These are phyloP conservation scores for Dentiscutata heterogama DNA, from an alignment of 371 early-diverging fungal genomes.

Conservation along the genomic window DNA sequence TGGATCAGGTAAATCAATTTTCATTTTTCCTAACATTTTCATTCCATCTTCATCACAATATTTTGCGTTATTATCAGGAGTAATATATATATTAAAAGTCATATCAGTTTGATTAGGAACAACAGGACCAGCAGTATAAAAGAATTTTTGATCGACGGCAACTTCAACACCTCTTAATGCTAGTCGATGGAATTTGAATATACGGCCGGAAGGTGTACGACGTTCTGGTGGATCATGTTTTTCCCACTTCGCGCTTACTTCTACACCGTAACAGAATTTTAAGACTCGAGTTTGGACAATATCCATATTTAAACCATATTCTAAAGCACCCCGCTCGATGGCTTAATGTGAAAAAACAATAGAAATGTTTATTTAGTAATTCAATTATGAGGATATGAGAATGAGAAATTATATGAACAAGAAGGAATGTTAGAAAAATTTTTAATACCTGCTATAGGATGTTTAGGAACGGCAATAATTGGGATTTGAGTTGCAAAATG, in stretches of 20 bases:
- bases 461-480: slow-evolving; percentile 52
- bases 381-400: too few relatives aligned
- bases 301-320: slow-evolving; percentile 45
- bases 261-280: slow-evolving; percentile 43
- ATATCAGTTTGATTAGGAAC: slow-evolving; percentile 43
- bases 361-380: neutral
- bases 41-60: slow-evolving; percentile 47
- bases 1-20: slow-evolving; percentile 40
- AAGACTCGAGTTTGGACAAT: slow-evolving; percentile 42
- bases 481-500: slow-evolving; percentile 48
- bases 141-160: slow-evolving; percentile 40
- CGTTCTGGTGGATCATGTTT: slow-evolving; percentile 42
- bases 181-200: slow-evolving; percentile 43
- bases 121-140: slow-evolving; percentile 43
- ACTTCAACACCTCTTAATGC: slow-evolving; percentile 42
- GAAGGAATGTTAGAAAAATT: too few relatives aligned
- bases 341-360: slow-evolving; percentile 21
- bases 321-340: slow-evolving; percentile 51
- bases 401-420: too few relatives aligned
- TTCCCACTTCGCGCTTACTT: slow-evolving; percentile 45
- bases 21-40: slow-evolving; percentile 45
- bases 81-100: slow-evolving; percentile 45
- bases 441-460: slow-evolving; percentile 46
- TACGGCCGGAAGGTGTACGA: slow-evolving; percentile 40
- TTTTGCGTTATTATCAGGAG: slow-evolving; percentile 37